Evolutionary conservation across 2,329 filamentous ascomycete genomes (phyloP).

Genomic region (Gaeumannomyces tritici): DNA sequence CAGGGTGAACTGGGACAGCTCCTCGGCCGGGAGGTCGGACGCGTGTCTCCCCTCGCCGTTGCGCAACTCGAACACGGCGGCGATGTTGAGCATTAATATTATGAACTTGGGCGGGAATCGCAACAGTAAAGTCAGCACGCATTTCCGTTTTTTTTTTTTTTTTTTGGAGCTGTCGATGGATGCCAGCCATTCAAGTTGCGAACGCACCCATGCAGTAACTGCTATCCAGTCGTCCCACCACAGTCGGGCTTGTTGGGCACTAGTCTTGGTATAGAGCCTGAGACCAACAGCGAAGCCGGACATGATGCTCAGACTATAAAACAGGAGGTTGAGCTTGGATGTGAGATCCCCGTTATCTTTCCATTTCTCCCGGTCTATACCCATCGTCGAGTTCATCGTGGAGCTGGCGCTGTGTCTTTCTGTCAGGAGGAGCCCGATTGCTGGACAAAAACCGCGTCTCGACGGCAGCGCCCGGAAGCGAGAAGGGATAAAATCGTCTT

Average conservation of each 20-base stretch:
- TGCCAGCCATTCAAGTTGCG: neutral
- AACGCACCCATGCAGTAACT: neutral
- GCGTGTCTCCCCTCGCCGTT: neutral
- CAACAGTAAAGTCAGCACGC: neutral
- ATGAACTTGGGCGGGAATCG: neutral
- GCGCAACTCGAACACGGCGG: neutral
- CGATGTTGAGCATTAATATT: neutral
- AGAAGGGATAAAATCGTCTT: neutral
- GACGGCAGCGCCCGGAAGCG: too few species aligned
- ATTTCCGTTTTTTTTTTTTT: too few species aligned
- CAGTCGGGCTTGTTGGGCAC: neutral
- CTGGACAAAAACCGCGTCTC: neutral
- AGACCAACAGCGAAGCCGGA: neutral
- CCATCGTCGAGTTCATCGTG: neutral
- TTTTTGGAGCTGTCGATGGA: neutral
- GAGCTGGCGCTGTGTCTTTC: neutral
- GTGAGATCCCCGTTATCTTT: neutral
- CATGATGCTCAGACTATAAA: neutral
- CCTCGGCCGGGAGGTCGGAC: neutral
- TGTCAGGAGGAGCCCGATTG: neutral
- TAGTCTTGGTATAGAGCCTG: neutral
- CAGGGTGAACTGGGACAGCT: neutral
- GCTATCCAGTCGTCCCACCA: constrained; percentile 4
- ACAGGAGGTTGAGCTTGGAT: neutral
- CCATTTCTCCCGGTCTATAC: neutral